Conservation (phyloP, 345 rosid species). For the Lepidium sativum region DNA sequence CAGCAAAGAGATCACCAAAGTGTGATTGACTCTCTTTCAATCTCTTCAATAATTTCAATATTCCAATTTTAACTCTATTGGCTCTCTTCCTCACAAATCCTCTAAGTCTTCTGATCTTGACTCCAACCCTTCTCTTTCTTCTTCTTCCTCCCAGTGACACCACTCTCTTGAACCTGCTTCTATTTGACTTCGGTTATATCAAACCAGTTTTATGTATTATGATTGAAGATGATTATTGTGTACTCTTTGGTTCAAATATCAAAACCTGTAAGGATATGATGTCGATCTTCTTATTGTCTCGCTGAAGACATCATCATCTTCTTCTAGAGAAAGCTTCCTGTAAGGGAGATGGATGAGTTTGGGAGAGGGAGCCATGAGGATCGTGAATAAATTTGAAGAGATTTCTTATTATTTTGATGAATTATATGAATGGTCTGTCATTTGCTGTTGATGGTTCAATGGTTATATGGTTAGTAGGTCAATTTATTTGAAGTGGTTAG, state of each 20-base stretch:
- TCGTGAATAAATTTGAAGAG: background rate
- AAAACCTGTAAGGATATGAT: constrained; percentile 18
- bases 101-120: constrained; percentile 38
- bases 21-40: constrained; percentile 50
- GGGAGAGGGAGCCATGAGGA: constrained; percentile 21
- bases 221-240: background rate
- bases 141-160: constrained; percentile 30
- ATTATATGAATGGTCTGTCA: constrained; percentile 22
- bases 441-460: constrained; percentile 8
- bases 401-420: background rate
- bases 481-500: constrained; percentile 19
- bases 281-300: constrained; percentile 10
- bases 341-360: constrained; percentile 7
- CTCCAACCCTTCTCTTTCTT: constrained; percentile 34
- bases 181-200: background rate
- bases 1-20: constrained; percentile 71
- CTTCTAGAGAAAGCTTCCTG: constrained; percentile 11
- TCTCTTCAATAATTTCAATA: constrained; percentile 46
- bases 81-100: constrained; percentile 33
- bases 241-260: background rate
- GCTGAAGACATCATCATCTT: constrained; percentile 27
- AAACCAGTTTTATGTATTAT: background rate
- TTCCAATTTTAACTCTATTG: constrained; percentile 26
- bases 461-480: constrained; percentile 21
- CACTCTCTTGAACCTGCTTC: constrained; percentile 35